Percentiles rank a stretch among this genome's conserved stretches.
Conservation (phyloP, 2,329 filamentous ascomycete genomes). For the Aphanocladium album region DNA sequence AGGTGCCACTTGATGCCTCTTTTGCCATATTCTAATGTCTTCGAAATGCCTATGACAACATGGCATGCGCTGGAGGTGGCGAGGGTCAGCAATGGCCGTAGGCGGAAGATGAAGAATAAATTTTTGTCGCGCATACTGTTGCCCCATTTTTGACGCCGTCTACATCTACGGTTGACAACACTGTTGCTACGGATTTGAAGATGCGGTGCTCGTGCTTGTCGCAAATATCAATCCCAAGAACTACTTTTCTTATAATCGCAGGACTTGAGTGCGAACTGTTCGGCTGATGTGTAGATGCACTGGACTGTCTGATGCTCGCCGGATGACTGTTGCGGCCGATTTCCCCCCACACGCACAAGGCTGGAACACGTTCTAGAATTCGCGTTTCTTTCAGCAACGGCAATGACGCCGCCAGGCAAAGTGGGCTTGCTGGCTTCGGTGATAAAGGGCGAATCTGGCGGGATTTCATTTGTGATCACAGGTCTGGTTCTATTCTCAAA, state of each 20-base stretch:
- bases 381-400: background rate
- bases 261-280: no score
- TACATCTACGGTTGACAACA: background rate
- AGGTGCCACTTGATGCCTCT: no score
- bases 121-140: background rate
- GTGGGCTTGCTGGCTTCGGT: background rate
- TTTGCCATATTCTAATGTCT: background rate
- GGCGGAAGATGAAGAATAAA: background rate
- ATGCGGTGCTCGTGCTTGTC: background rate
- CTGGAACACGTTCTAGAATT: background rate
- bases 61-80: background rate
- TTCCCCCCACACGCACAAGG: background rate
- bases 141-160: background rate
- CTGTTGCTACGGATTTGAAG: background rate
- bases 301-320: no score
- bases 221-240: no score
- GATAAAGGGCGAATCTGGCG: no score
- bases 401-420: background rate
- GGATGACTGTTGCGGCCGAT: background rate
- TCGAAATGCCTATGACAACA: background rate
- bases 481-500: no score
- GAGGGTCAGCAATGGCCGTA: background rate
- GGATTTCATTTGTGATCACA: background rate
- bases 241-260: no score
- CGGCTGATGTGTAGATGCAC: no score